Percentiles rank a stretch among this genome's conserved stretches.
Conservation (phyloP, 371 early-diverging fungal genomes). For the Syncephalastrum contaminatum region DNA sequence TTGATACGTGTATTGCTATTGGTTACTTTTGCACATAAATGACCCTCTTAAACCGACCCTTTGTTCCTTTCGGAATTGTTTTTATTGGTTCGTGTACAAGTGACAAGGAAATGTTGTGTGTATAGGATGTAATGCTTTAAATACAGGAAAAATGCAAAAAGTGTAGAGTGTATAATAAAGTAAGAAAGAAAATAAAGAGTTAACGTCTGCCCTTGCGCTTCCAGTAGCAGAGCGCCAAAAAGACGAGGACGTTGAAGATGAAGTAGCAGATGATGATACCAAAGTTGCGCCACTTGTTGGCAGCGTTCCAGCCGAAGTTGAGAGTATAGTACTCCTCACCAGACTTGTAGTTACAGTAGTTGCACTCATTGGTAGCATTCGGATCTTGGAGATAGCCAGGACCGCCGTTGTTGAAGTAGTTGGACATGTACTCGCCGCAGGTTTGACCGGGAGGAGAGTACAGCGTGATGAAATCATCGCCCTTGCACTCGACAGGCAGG, state of each 20-base stretch:
- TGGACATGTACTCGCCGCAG: constrained; percentile 54
- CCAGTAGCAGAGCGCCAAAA: constrained; percentile 21
- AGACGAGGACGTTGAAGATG: constrained; percentile 45
- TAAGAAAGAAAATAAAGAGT: constrained; percentile 2
- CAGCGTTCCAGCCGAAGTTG: constrained; percentile 27
- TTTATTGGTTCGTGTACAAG: too few species aligned
- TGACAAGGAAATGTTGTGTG: too few species aligned
- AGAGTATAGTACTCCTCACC: constrained; percentile 53
- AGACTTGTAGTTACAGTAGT: constrained; percentile 55
- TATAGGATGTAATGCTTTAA: constrained; percentile 4
- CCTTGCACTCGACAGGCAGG: constrained; percentile 45
- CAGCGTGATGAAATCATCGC: constrained; percentile 47
- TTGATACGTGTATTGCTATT: too few species aligned
- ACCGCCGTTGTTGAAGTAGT: constrained; percentile 36
- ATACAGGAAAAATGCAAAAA: not conserved
- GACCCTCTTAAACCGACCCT: too few species aligned
- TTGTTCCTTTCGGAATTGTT: too few species aligned
- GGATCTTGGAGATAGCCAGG: constrained; percentile 58
- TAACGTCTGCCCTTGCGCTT: constrained; percentile 23
- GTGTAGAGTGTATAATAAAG: constrained; percentile 1
- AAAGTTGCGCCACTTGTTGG: constrained; percentile 67
- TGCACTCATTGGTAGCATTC: constrained; percentile 44
- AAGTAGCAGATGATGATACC: constrained; percentile 52
- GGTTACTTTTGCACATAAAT: too few species aligned
- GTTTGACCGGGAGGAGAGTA: constrained; percentile 55